Evolutionary conservation across 441 rosid species (phyloP).

Genomic region (Monsonia emarginata): DNA sequence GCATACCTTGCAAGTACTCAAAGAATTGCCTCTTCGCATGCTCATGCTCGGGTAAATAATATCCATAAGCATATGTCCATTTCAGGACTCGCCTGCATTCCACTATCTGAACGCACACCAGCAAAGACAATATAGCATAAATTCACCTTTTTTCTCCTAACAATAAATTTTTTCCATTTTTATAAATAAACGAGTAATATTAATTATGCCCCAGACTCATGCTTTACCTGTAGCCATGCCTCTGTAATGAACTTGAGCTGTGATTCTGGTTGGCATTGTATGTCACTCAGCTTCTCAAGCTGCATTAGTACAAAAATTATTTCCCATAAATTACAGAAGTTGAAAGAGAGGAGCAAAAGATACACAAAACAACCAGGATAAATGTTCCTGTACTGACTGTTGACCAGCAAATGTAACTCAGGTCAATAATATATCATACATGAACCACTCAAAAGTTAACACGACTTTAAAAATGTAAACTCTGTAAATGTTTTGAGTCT

Average conservation of each 20-base stretch:
- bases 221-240: constrained; percentile 68
- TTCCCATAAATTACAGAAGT: constrained; percentile 11
- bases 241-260: constrained; percentile 69
- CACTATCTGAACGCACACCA: constrained; percentile 42
- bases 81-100: constrained; percentile 76
- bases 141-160: background rate
- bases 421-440: background rate
- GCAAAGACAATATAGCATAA: background rate
- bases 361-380: too few species aligned
- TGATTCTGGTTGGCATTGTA: constrained; percentile 70
- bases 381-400: too few species aligned
- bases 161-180: background rate
- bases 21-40: constrained; percentile 59
- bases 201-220: background rate
- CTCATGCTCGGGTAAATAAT: constrained; percentile 52
- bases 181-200: constrained; percentile 8
- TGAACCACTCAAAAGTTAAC: background rate
- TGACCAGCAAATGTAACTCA: background rate
- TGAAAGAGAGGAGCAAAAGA: background rate
- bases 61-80: constrained; percentile 82
- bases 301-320: constrained; percentile 13
- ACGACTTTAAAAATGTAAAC: background rate
- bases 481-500: too few species aligned
- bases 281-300: constrained; percentile 69
- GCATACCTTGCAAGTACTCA: constrained; percentile 66